phyloP scores from a whole-genome alignment of 164 flowering plant species.

The Warburgia ugandensis region DNA sequence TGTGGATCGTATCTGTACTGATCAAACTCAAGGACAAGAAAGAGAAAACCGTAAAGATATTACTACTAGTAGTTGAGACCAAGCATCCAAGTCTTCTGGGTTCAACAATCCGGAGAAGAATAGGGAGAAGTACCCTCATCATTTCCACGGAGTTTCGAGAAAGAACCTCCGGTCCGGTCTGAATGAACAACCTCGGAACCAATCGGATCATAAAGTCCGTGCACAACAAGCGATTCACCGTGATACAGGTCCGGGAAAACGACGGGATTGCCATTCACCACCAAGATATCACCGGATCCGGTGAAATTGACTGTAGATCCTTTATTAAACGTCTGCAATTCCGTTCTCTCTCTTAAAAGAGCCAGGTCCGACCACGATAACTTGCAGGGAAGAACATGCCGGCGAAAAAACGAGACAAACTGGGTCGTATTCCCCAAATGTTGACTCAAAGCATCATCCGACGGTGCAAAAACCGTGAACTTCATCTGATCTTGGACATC shows the following conservation, averaged over 20 bases:
- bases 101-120: no score
- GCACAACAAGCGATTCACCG: constrained; percentile 38
- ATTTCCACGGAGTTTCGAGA: no score
- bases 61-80: no score
- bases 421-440: constrained; percentile 15
- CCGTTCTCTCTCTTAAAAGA: constrained; percentile 22
- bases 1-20: no score
- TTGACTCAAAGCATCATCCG: constrained; percentile 32
- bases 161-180: no score
- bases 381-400: constrained; percentile 53
- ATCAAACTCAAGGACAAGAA: no score
- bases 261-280: constrained; percentile 37
- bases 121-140: no score
- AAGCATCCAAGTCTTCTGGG: no score
- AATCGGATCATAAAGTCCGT: no score
- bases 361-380: constrained; percentile 37
- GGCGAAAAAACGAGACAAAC: constrained; percentile 23
- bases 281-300: constrained; percentile 22
- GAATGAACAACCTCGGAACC: no score
- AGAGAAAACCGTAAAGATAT: no score
- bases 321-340: constrained; percentile 25
- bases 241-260: constrained; percentile 28
- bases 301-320: constrained; percentile 37
- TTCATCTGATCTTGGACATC: constrained; percentile 10
- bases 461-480: constrained; percentile 61